Percentiles rank a stretch among this genome's conserved stretches.
Evolutionary conservation across 2,329 filamentous ascomycete genomes (phyloP).

Genomic region (Cercospora janseana): DNA sequence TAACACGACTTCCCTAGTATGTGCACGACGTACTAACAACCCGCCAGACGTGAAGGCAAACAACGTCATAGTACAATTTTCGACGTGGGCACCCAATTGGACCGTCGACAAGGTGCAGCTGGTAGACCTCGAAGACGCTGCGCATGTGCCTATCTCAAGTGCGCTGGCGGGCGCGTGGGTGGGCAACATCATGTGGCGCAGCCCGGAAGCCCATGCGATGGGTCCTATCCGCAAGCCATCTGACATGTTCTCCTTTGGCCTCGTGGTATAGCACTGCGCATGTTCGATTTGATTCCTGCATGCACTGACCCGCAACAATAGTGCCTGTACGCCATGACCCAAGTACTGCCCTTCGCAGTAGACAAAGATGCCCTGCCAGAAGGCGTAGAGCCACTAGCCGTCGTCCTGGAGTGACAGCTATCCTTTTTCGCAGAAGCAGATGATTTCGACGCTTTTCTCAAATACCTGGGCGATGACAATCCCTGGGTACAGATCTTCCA

Average conservation of each 20-base stretch:
- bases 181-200: constrained; percentile 49
- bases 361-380: constrained; percentile 37
- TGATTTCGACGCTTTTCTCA: constrained; percentile 31
- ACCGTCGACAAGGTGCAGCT: constrained; percentile 41
- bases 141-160: constrained; percentile 40
- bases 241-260: constrained; percentile 48
- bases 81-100: constrained; percentile 35
- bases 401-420: constrained; percentile 48
- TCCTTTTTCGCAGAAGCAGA: constrained; percentile 50
- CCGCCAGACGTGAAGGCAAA: constrained; percentile 46
- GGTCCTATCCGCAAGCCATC: constrained; percentile 42
- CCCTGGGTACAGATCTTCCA: constrained; percentile 43
- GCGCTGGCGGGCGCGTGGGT: constrained; percentile 40
- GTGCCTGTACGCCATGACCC: constrained; percentile 49
- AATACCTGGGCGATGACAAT: constrained; percentile 42
- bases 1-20: background rate
- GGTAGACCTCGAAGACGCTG: constrained; percentile 45
- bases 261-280: constrained; percentile 40
- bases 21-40: constrained; percentile 19
- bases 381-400: constrained; percentile 40
- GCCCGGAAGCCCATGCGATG: constrained; percentile 47
- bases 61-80: constrained; percentile 47
- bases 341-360: constrained; percentile 41
- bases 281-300: background rate
- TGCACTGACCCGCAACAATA: constrained; percentile 22